Evolutionary conservation across 2,329 filamentous ascomycete genomes (phyloP), one percentile per base, ranked within the genome.

Genomic region (Sclerotiophoma versabilis): DNA sequence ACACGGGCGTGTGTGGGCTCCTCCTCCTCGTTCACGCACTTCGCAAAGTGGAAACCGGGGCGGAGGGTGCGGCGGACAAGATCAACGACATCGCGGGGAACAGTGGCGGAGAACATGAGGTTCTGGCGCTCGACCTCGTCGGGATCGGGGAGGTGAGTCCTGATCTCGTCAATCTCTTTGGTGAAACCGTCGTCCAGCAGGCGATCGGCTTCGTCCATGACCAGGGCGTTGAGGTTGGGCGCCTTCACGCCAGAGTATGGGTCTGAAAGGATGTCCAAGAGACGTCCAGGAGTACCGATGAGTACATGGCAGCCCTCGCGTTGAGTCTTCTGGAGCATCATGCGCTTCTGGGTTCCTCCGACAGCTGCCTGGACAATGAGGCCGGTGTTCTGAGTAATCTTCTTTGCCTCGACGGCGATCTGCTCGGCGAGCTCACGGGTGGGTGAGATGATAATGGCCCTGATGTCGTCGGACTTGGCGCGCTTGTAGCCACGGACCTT

Each of bases 71-170:
- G 77, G 55, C 88, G 85, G 33, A 96, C 93, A 42, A 98, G 84
- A 36, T 83, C 78, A 63, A 96, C 87, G 37, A 99, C 93, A 59
- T 92, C 86, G 54, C 84, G 83, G 38, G 93, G 92, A 26, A 99
- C 90, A 10, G 95, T 99, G 37, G 95, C 95, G 12, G 93, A 98
- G 75, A 96, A 97, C 76, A 99, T 88, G 67, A 99, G 86, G 6
- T 93, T 97, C 75, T 99, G 95, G 43, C 93, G 87, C 48, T 89
- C 82, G 56, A 88, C 84, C 46, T 87, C 75, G 0, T 73, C 65
- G 6, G 83, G 82, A 39, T 83, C 77, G 3, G 93, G 93, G 9
- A 97, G 68, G 29, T 75, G 61, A 11, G 64, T 64, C 66, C 77
- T 77, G 64, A 83, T 80, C 15, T 79, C 71, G 29, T 78, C 74